Conservation (phyloP, 2,329 filamentous ascomycete species). For the Aulographum hederae region DNA sequence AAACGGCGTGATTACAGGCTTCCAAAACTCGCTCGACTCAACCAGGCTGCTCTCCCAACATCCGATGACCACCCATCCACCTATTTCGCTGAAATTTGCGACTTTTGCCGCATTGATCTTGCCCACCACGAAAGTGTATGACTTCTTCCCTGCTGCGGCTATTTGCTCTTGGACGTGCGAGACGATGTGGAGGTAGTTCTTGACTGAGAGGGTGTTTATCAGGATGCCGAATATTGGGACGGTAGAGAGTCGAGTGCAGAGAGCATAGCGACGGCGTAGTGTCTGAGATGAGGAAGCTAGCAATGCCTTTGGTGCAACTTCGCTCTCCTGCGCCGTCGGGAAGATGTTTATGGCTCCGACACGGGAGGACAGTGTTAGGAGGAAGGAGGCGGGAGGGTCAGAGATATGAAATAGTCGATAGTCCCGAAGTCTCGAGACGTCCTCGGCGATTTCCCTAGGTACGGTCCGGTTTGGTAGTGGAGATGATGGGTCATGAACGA, state of each 20-base stretch:
- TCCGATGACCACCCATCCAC: slow-evolving; percentile 91
- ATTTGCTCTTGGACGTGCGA: slow-evolving; percentile 57
- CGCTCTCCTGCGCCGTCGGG: slow-evolving; percentile 29
- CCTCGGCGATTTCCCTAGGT: slow-evolving; percentile 28
- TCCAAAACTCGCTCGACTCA: slow-evolving; percentile 76
- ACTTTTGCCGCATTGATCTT: slow-evolving; percentile 93
- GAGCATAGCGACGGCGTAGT: slow-evolving; percentile 73
- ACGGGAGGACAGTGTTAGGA: slow-evolving; percentile 72
- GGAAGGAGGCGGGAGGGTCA: slow-evolving; percentile 59
- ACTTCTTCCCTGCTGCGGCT: slow-evolving; percentile 70
- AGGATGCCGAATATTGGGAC: slow-evolving; percentile 80
- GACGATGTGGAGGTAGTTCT: slow-evolving; percentile 74
- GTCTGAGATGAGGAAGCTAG: slow-evolving; percentile 29
- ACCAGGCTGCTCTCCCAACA: slow-evolving; percentile 95
- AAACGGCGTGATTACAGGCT: slow-evolving; percentile 85
- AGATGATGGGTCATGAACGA: slow-evolving; percentile 63
- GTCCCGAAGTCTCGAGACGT: slow-evolving; percentile 34
- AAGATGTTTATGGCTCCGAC: slow-evolving; percentile 66
- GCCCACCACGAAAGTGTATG: slow-evolving; percentile 88
- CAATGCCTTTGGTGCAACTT: slow-evolving; percentile 15
- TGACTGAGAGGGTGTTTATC: slow-evolving; percentile 85
- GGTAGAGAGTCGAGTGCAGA: slow-evolving; percentile 62
- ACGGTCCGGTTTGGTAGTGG: slow-evolving; percentile 69
- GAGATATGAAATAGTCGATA: slow-evolving; percentile 76
- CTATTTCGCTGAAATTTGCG: slow-evolving; percentile 89